Evolutionary conservation across 2,329 filamentous ascomycete genomes (phyloP).

Genomic region (Cryoendolithus antarcticus): DNA sequence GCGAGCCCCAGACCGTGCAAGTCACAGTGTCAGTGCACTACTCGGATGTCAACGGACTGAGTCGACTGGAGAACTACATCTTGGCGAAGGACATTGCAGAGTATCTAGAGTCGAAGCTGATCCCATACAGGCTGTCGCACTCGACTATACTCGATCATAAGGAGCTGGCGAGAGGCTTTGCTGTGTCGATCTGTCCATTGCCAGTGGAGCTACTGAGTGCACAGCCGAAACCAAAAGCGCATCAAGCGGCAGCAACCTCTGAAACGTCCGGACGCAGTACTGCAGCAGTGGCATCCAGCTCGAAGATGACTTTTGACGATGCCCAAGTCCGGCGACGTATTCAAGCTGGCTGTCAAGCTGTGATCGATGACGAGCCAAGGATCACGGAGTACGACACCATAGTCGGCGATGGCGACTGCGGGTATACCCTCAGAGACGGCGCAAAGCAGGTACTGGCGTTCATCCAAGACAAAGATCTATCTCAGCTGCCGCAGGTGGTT

Average conservation of each 20-base stretch:
- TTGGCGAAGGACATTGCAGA: slow-evolving; percentile 18
- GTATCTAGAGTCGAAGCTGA: slow-evolving; percentile 15
- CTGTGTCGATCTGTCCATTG: slow-evolving; percentile 21
- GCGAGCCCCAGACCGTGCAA: slow-evolving; percentile 9
- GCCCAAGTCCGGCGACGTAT: slow-evolving; percentile 17
- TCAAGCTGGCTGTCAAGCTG: slow-evolving; percentile 19
- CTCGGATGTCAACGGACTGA: slow-evolving; percentile 25
- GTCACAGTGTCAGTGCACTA: slow-evolving; percentile 23
- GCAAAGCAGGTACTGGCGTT: slow-evolving; percentile 23
- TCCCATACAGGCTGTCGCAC: slow-evolving; percentile 22
- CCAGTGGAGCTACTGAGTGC: slow-evolving; percentile 15
- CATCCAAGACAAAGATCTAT: slow-evolving; percentile 19
- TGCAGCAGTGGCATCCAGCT: no score
- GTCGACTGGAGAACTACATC: slow-evolving; percentile 25
- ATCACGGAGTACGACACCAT: slow-evolving; percentile 27
- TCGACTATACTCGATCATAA: slow-evolving; percentile 21
- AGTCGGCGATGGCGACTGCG: slow-evolving; percentile 26
- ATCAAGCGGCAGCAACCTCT: slow-evolving; percentile 9
- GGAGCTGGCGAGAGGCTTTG: slow-evolving; percentile 20
- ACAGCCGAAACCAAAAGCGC: slow-evolving; percentile 10
- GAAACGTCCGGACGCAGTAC: neutral
- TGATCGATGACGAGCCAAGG: slow-evolving; percentile 22
- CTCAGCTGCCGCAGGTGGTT: slow-evolving; percentile 15
- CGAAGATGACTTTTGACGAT: slow-evolving; percentile 13
- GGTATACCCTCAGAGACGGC: slow-evolving; percentile 24